Evolutionary conservation across 768 basidiomycete species (phyloP).

Genomic region (Cystobasidium onofrii): DNA sequence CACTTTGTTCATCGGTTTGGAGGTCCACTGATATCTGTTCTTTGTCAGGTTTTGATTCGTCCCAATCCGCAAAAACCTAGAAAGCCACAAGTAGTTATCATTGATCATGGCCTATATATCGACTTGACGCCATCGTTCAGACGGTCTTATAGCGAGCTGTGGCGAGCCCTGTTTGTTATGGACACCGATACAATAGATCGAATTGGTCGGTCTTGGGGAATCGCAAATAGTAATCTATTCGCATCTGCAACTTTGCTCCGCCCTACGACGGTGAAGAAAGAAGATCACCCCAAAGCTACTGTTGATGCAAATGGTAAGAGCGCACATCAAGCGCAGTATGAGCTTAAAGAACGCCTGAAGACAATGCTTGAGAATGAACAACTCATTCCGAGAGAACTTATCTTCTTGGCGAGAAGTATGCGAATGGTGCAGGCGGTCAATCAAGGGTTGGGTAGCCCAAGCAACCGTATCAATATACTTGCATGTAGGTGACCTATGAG

Average conservation of each 20-base stretch:
- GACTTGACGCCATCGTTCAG: conserved; percentile 60
- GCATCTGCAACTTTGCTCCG: conserved; percentile 38
- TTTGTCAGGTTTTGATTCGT: conserved; percentile 57
- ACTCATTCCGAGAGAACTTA: conserved; percentile 45
- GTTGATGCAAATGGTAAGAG: conserved; percentile 19
- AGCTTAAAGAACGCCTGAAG: conserved; percentile 39
- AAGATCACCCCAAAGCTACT: conserved; percentile 21
- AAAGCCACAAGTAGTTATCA: conserved; percentile 54
- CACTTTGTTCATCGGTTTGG: neutral
- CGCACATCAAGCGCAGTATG: conserved; percentile 36
- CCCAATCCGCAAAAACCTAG: conserved; percentile 54
- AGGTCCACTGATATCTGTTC: conserved; percentile 50
- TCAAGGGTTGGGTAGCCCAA: conserved; percentile 71
- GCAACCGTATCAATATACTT: conserved; percentile 82
- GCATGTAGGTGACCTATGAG: conserved; percentile 52
- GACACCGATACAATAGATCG: conserved; percentile 37
- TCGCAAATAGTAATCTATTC: conserved; percentile 40
- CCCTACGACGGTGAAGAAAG: conserved; percentile 36
- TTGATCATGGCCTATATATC: conserved; percentile 90
- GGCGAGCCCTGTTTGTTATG: conserved; percentile 38
- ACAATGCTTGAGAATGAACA: conserved; percentile 42
- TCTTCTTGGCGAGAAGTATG: conserved; percentile 46
- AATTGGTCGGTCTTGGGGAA: conserved; percentile 40
- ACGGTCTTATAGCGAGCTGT: conserved; percentile 58
- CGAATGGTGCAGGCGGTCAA: conserved; percentile 61